Conservation (phyloP, 2,329 filamentous ascomycete genomes). For the Sordariomycetes sp. region DNA sequence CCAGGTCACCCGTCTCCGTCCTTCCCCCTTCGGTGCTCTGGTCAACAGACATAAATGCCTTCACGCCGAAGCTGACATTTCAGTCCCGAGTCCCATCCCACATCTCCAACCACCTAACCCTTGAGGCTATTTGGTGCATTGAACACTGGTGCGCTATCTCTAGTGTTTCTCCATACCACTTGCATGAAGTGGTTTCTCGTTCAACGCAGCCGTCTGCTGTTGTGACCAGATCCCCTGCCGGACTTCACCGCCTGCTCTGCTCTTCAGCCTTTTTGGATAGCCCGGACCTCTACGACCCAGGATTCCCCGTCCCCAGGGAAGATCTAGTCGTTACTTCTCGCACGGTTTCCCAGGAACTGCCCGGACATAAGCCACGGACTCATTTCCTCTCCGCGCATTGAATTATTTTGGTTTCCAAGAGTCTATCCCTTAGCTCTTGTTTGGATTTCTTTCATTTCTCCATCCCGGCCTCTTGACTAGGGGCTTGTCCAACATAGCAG, state of each 20-base stretch:
- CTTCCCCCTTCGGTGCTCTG: neutral
- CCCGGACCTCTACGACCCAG: neutral
- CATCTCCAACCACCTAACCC: neutral
- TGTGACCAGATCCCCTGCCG: slow-evolving; percentile 3
- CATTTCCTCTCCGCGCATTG: neutral
- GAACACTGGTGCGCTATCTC: slow-evolving; percentile 3
- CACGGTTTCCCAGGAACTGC: neutral
- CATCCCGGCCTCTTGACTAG: neutral
- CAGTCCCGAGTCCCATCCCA: neutral
- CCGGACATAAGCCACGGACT: neutral
- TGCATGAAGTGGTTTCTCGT: slow-evolving; percentile 1
- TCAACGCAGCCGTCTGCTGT: slow-evolving; percentile 4
- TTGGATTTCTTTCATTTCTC: slow-evolving; percentile 2
- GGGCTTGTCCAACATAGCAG: neutral
- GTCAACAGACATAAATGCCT: slow-evolving; percentile 5
- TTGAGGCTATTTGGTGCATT: slow-evolving; percentile 1
- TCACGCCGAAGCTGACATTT: slow-evolving; percentile 1
- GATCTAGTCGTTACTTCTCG: slow-evolving; percentile 1
- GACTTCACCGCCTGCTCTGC: slow-evolving; percentile 3
- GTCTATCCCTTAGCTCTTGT: slow-evolving; percentile 2
- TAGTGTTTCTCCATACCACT: slow-evolving; percentile 1
- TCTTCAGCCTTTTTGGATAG: neutral
- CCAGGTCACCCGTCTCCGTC: neutral
- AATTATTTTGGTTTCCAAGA: slow-evolving; percentile 2
- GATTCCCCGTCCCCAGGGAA: neutral